Evolutionary conservation across 768 basidiomycete genomes (phyloP).

Genomic region (Mycena metata): DNA sequence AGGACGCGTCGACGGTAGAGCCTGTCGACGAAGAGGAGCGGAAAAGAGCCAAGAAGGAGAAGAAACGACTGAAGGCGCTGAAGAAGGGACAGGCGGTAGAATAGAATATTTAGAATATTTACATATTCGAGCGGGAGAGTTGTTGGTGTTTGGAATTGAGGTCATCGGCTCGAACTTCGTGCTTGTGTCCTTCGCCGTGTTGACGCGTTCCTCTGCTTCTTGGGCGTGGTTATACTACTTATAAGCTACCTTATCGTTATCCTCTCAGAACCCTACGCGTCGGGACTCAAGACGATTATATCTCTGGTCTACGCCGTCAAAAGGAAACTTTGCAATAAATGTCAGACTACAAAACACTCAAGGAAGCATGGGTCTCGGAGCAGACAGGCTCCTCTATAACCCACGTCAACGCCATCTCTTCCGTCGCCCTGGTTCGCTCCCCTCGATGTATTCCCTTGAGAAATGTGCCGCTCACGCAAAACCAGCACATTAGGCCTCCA

Average conservation of each 20-base stretch:
- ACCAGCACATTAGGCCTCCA: constrained; percentile 67
- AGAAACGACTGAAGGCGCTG: constrained; percentile 31
- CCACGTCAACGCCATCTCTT: constrained; percentile 72
- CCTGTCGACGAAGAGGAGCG: constrained; percentile 18
- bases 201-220: no score
- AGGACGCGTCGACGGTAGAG: constrained; percentile 2
- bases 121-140: no score
- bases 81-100: constrained; percentile 6
- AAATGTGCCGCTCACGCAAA: neutral
- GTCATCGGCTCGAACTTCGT: no score
- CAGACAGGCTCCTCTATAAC: constrained; percentile 72
- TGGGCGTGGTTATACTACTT: no score
- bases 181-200: no score
- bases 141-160: no score
- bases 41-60: constrained; percentile 29
- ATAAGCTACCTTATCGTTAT: no score
- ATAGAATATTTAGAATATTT: neutral
- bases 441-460: neutral
- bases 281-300: no score
- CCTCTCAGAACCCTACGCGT: no score
- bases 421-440: constrained; percentile 65
- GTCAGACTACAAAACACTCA: constrained; percentile 70
- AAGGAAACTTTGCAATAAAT: neutral
- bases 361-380: constrained; percentile 82
- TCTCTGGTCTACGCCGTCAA: no score